Base-by-base conservation (phyloP, 441 rosid species). In the Erysimum pusillum region DNA sequence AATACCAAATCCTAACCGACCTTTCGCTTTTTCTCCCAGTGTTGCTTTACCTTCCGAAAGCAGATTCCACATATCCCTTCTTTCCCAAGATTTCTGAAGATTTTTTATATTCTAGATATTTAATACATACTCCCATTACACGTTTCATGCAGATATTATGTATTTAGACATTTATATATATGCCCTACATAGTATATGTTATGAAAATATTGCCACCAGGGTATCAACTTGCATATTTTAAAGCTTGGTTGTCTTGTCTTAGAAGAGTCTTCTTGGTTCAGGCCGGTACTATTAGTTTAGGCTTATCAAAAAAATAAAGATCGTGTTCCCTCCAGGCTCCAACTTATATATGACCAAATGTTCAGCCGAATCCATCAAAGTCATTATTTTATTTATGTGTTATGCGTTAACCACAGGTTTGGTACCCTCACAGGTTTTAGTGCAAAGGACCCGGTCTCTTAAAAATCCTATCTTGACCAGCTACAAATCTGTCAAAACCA, bases 41-140 rank as follows among this genome's bases (percentile, higher is more conserved):
- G 64, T 52, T 45, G 41, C 67, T 77, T 71, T 77, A 41, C 45
- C 59, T 36, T 44, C 72, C 32, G 36, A 17, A 64, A 77, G 56
- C 46, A 65, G 76, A 77, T 77, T 65, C 76, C 39, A 35, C 39
- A 35, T 64, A 48, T 71, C 46, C 17, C 76, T 77, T 77, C 68
- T 64, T 61, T 42, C 80, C 67, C 57, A 77, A 49, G 76, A 65
- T 39, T 77, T 57, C 45, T 39, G 15, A 9, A 36, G 61, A 49
- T 32, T 7, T 69, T 54, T 57, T 38, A 3, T 53, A 46, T 20
- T 60, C 41, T 39, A 42, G 6, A 20, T 38, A 56, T 62, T 15
- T 58, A 0, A 46, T 48, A 36, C 44, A 32, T 56, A 56, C 48
- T 18, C 18, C 59, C 20, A 35, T 6, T 45, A 48, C 22, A 60